A percentile compares a stretch with the other conserved stretches of the same genome.
These are phyloP conservation scores for Hyphopichia wangnamkhiaoensis DNA, from an alignment of 1,139 yeast genomes.

Conservation along the genomic window DNA sequence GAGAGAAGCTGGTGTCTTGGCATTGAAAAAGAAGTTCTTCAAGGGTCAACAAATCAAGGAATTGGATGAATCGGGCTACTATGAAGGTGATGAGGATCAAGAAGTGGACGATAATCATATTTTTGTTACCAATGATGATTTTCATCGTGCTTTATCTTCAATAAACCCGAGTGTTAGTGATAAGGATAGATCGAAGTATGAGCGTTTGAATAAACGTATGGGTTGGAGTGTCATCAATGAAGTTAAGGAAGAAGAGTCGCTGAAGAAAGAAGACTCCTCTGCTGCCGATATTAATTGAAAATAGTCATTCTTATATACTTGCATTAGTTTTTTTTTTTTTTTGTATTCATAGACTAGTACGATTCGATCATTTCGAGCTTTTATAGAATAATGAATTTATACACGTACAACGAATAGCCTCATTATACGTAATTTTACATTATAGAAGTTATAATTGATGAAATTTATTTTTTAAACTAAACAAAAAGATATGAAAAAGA, in stretches of 20 bases:
- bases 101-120: constrained; percentile 36
- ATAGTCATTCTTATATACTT: not conserved
- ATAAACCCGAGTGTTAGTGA: constrained; percentile 93
- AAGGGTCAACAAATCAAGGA: constrained; percentile 49
- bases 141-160: constrained; percentile 65
- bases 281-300: not conserved
- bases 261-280: constrained; percentile 7
- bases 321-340: not conserved
- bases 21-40: constrained; percentile 73
- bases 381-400: too few relatives aligned
- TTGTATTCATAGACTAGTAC: too few relatives aligned
- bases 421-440: too few relatives aligned
- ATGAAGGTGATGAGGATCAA: constrained; percentile 33
- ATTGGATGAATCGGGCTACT: constrained; percentile 47
- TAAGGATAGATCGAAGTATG: constrained; percentile 77
- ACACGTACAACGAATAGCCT: too few relatives aligned
- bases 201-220: constrained; percentile 57
- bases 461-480: too few relatives aligned
- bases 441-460: too few relatives aligned
- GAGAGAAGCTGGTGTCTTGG: constrained; percentile 89
- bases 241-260: constrained; percentile 10
- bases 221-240: constrained; percentile 51
- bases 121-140: constrained; percentile 64
- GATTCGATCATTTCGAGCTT: too few relatives aligned
- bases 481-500: too few relatives aligned